Evolutionary conservation across 768 basidiomycete species (phyloP).

Genomic region (Termitomyces sp.): DNA sequence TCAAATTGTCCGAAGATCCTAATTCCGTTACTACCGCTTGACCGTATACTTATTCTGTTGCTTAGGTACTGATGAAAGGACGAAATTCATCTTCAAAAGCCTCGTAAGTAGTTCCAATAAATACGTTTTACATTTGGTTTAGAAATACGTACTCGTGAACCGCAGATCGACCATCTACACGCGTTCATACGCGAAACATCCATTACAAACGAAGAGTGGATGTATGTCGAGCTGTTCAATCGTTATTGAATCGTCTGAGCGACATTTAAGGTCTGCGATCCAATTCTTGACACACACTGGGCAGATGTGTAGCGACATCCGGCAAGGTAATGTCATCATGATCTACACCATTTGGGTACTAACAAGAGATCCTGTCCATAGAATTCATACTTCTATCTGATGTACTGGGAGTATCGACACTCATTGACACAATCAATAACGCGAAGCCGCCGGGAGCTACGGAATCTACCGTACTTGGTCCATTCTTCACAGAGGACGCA

Average conservation of each 20-base stretch:
- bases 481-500: slow-evolving; percentile 78
- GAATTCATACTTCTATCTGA: slow-evolving; percentile 89
- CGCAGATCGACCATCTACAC: slow-evolving; percentile 63
- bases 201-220: slow-evolving; percentile 84
- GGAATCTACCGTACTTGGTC: slow-evolving; percentile 74
- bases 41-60: background rate
- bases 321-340: slow-evolving; percentile 36
- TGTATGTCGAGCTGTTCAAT: slow-evolving; percentile 29
- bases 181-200: slow-evolving; percentile 68
- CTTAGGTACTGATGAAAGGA: slow-evolving; percentile 32
- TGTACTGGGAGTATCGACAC: slow-evolving; percentile 67
- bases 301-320: slow-evolving; percentile 63
- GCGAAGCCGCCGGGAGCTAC: slow-evolving; percentile 57
- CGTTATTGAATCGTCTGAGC: background rate
- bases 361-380: slow-evolving; percentile 19
- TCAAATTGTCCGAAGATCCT: slow-evolving; percentile 1
- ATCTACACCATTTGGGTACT: background rate
- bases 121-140: background rate
- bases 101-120: slow-evolving; percentile 24
- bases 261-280: slow-evolving; percentile 43
- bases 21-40: background rate
- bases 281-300: slow-evolving; percentile 74
- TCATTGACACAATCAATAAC: slow-evolving; percentile 74
- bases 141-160: background rate
- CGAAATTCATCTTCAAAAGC: slow-evolving; percentile 36